A percentile compares a stretch with the other conserved stretches of the same genome.
These are phyloP conservation scores for Phialocephala sp. DNA, from an alignment of 2,329 filamentous ascomycete species.

Conservation along the genomic window DNA sequence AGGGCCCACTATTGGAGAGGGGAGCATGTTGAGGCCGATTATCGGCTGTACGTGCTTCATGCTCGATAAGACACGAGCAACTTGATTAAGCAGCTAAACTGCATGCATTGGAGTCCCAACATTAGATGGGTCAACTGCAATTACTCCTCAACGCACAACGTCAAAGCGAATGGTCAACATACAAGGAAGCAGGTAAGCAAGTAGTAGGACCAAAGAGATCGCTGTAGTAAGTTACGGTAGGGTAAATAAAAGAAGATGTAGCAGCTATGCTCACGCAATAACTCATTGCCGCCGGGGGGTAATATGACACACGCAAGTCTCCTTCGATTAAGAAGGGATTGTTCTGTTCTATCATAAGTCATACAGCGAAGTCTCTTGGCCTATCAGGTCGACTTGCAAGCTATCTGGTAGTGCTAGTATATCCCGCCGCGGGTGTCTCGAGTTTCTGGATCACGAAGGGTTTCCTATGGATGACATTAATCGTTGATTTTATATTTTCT, in stretches of 20 bases:
- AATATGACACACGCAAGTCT: neutral
- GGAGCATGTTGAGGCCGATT: neutral
- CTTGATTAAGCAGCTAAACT: neutral
- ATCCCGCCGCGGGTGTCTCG: too few species aligned
- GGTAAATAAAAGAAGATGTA: neutral
- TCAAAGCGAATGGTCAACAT: neutral
- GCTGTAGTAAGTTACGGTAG: neutral
- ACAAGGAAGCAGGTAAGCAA: neutral
- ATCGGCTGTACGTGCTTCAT: neutral
- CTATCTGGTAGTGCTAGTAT: too few species aligned
- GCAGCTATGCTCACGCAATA: neutral
- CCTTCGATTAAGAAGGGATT: neutral
- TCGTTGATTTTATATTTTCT: neutral
- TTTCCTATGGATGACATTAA: too few species aligned
- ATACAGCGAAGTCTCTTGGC: neutral
- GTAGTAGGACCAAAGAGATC: neutral
- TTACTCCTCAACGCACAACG: neutral
- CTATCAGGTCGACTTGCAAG: neutral
- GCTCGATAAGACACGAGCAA: constrained; percentile 1
- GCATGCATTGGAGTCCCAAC: neutral
- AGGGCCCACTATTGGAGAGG: neutral
- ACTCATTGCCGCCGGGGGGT: neutral
- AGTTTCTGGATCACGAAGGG: too few species aligned
- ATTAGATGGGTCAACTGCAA: neutral
- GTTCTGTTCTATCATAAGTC: neutral